Evolutionary conservation across 306 rosid genomes (phyloP), one percentile per base, ranked within the genome.

Genomic region (Pyrus bretschneideri): DNA sequence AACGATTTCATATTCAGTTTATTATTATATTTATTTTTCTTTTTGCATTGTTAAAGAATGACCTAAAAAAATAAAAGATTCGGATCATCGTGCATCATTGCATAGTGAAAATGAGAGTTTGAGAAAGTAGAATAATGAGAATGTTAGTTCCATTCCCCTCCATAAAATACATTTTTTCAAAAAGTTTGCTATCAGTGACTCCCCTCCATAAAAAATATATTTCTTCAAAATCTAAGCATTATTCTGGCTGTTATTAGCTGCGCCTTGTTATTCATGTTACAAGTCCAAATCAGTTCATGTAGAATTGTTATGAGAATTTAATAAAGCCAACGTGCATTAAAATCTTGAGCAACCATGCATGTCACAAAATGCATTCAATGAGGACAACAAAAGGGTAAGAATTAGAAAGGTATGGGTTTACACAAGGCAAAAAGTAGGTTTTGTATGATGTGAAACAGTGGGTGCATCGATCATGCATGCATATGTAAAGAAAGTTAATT

Each of bases 361-460:
- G 81, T 65, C 82, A 80, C 85, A 85, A 79, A 73, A 78, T 57
- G 55, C 79, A 87, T 80, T 87, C 70, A 87, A 42, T 80, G 79
- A 23, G 54, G 67, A 67, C 46, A 81, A 76, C 49, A 72, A 83
- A 71, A 66, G 72, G n/a, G 83, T 4, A 76, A 71, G 65, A 12
- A 57, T 70, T 64, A 70, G 71, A 42, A 68, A 68, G 59, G 58
- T 25, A 46, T 13, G 0, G 27, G 40, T 21, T 10, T 10, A 33
- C 70, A 66, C 25, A 21, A 66, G 70, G 70, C 4, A 44, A 73
- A 82, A 73, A n/a, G 31, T 21, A 62, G 35, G 80, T 35, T 31
- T 40, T n/a, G 70, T 33, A 46, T 73, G 23, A 75, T 22, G 67
- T 67, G 45, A 25, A 31, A 17, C 13, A 30, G 69, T 30, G 74